Evolutionary conservation across 768 basidiomycete genomes (phyloP), one percentile per base, ranked within the genome.

Genomic region (Boletales sp.): DNA sequence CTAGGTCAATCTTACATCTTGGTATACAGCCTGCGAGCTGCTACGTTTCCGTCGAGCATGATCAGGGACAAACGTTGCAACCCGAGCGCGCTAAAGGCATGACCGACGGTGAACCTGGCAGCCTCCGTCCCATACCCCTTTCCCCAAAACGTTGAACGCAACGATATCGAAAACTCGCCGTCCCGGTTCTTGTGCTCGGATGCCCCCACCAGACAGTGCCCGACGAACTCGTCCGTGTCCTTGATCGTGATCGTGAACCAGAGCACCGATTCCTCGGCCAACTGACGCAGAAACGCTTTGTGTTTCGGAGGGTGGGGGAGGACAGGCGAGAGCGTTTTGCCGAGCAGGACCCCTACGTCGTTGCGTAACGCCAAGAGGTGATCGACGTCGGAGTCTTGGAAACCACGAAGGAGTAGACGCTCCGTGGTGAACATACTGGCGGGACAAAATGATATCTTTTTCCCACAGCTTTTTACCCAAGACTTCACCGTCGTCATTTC

Each of bases 91-190:
- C 52, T 55, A 40, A 76, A 74, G 2, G 62, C 65, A 50, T 73
- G 54, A 40, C 69, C 67, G 4, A 71, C 60, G 27, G 70, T 59
- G 54, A 70, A 75, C 9, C 47, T 57, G 27, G 63, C 58, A 7
- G 66, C 60, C 44, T 73, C 71, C 40, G 58, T 64, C 14, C 69
- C 71, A 38, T 67, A 72, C 2, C 71, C 72, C 30, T 64, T 65
- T 3, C 61, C 57, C 67, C 68, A 70, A 34, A 64, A 65, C 29
- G 57, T 36, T 8, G 47, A 38, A 13, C 31, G 45, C 12, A 70
- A 15, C 12, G 55, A 55, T 42, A 67, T 63, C 10, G 58, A 54
- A 34, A 67, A 56, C 11, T 54, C 40, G 38, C 60, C 64, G 53
- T 66, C 55, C 54, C 63, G 48, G 38, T 69, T 61, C 52, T 63